Evolutionary conservation across 495 filamentous ascomycete species (phyloP).

Genomic region (Talaromyces trachyspermus): DNA sequence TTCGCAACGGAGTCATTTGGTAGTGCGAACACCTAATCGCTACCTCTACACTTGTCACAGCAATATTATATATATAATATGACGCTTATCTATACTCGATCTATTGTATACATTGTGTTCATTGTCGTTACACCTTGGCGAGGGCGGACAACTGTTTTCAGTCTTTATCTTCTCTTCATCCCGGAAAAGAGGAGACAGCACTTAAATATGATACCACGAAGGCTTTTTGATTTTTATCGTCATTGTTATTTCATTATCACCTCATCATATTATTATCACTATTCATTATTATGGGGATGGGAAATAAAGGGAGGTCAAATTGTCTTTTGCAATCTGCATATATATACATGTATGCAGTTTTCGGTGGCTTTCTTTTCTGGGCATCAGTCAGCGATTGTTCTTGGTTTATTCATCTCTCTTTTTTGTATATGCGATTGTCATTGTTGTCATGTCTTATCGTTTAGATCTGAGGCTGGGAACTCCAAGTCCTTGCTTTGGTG

Average conservation of each 20-base stretch:
- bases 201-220: conserved; percentile 4
- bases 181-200: too few relatives aligned
- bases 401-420: too few relatives aligned
- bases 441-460: too few relatives aligned
- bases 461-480: too few relatives aligned
- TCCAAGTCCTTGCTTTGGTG: too few relatives aligned
- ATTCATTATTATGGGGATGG: not conserved
- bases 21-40: too few relatives aligned
- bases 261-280: too few relatives aligned
- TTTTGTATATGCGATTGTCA: too few relatives aligned
- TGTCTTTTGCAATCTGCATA: not conserved
- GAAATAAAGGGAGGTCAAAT: not conserved
- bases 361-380: too few relatives aligned
- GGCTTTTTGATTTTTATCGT: not conserved
- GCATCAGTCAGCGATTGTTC: too few relatives aligned
- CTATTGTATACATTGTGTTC: not conserved
- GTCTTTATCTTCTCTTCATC: conserved; percentile 10
- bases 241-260: too few relatives aligned
- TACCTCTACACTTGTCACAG: not conserved
- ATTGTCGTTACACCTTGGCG: not conserved
- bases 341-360: not conserved
- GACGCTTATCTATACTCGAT: not conserved
- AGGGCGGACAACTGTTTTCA: conserved; percentile 9
- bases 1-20: conserved; percentile 2
- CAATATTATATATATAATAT: not conserved